Conservation (phyloP, 257 asterid genomes). For the Solanum bulbocastanum region DNA sequence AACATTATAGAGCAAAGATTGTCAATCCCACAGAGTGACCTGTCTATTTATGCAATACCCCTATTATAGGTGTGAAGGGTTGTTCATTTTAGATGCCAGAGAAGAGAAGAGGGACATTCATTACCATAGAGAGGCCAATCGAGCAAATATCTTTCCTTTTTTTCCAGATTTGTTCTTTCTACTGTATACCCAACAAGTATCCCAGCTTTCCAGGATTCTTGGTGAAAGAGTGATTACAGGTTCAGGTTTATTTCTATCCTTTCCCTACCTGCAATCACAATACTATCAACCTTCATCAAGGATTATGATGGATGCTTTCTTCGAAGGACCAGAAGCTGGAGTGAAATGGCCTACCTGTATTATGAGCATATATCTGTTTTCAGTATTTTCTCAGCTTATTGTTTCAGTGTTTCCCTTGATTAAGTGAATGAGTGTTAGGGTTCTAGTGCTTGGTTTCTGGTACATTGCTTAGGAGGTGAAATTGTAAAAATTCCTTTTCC, state of each 20-base stretch:
- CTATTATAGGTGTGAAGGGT: not conserved
- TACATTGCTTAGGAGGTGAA: not conserved
- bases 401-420: not conserved
- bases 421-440: not conserved
- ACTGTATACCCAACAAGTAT: not conserved
- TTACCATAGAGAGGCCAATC: not conserved
- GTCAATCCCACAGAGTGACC: not conserved
- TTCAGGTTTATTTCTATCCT: not conserved
- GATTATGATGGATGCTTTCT: not conserved
- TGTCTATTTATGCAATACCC: not conserved
- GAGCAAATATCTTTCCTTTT: not conserved
- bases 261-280: not conserved
- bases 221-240: not conserved
- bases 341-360: not conserved
- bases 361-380: not conserved
- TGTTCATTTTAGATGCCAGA: not conserved
- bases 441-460: not conserved
- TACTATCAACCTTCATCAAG: not conserved
- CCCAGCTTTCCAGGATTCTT: not conserved
- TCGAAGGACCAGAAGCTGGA: not conserved
- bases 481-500: not conserved
- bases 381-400: not conserved
- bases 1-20: not conserved
- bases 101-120: not conserved
- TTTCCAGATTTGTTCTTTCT: not conserved